Conservation (phyloP, 331 rosid species). For the Rhamnella rubrinervis region DNA sequence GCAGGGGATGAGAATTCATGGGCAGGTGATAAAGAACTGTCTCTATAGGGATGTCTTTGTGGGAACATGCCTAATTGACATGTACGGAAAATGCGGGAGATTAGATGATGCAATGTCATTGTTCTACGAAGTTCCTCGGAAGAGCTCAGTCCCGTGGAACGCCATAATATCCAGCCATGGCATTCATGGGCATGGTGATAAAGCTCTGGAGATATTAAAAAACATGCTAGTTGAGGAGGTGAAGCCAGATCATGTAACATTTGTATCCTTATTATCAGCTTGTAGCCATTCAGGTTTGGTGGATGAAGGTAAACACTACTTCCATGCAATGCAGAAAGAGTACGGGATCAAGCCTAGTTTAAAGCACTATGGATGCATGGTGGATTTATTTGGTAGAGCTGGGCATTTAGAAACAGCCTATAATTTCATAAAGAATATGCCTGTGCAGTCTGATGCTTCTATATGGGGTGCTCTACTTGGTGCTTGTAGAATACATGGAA, state of each 20-base stretch:
- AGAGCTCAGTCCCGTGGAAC: constrained; percentile 41
- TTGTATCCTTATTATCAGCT: constrained; percentile 42
- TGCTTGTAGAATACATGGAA: constrained; percentile 46
- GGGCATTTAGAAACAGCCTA: constrained; percentile 38
- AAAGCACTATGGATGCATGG: constrained; percentile 50
- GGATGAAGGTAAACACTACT: constrained; percentile 35
- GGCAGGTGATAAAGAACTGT: constrained; percentile 37
- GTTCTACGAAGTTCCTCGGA: constrained; percentile 36
- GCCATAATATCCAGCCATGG: constrained; percentile 48
- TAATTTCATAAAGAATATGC: constrained; percentile 37
- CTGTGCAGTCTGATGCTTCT: constrained; percentile 38
- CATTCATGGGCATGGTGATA: constrained; percentile 42
- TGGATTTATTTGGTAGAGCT: constrained; percentile 51
- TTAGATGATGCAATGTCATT: constrained; percentile 40
- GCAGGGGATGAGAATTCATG: constrained; percentile 51
- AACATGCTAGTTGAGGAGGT: constrained; percentile 37
- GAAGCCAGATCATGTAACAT: constrained; percentile 41
- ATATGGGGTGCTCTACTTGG: constrained; percentile 59
- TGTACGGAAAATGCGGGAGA: constrained; percentile 59
- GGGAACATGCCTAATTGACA: constrained; percentile 45
- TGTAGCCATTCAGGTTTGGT: constrained; percentile 54
- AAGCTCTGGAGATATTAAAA: constrained; percentile 38
- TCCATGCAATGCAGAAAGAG: constrained; percentile 37
- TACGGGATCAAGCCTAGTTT: constrained; percentile 40
- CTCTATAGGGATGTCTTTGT: constrained; percentile 41